Evolutionary conservation across 2,329 filamentous ascomycete genomes (phyloP).

Genomic region (Sclerotinia nivalis): DNA sequence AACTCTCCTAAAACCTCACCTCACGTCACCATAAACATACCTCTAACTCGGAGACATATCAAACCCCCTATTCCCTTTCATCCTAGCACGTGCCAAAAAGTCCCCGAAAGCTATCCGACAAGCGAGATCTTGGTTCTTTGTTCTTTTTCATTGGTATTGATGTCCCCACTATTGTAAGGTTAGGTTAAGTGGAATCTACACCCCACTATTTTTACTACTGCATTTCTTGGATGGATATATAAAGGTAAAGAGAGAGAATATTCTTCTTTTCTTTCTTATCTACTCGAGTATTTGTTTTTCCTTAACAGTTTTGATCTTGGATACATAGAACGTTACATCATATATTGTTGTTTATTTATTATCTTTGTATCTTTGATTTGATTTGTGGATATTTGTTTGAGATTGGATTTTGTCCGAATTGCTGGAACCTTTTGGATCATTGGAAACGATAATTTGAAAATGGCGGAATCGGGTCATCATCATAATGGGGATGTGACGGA

Average conservation of each 20-base stretch:
- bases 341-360: too few relatives aligned
- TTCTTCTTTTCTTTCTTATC: not conserved
- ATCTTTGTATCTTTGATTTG: not conserved
- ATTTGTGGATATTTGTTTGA: too few relatives aligned
- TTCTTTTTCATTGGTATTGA: not conserved
- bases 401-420: too few relatives aligned
- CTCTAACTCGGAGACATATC: slow-evolving; percentile 25
- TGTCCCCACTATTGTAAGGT: too few relatives aligned
- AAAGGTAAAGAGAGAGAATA: not conserved
- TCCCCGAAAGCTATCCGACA: slow-evolving; percentile 33
- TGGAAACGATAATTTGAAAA: not conserved
- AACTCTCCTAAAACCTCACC: not conserved
- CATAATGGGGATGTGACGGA: slow-evolving; percentile 39
- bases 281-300: not conserved
- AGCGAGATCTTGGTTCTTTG: slow-evolving; percentile 27
- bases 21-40: not conserved
- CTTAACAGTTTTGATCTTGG: not conserved
- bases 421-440: not conserved
- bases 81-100: slow-evolving; percentile 25
- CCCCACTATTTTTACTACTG: not conserved
- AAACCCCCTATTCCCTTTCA: slow-evolving; percentile 16
- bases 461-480: slow-evolving; percentile 1
- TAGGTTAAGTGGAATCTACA: not conserved
- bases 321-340: too few relatives aligned
- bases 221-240: not conserved